Conservation (phyloP, 1,284 basidiomycete species). For the Boletus smithii region DNA sequence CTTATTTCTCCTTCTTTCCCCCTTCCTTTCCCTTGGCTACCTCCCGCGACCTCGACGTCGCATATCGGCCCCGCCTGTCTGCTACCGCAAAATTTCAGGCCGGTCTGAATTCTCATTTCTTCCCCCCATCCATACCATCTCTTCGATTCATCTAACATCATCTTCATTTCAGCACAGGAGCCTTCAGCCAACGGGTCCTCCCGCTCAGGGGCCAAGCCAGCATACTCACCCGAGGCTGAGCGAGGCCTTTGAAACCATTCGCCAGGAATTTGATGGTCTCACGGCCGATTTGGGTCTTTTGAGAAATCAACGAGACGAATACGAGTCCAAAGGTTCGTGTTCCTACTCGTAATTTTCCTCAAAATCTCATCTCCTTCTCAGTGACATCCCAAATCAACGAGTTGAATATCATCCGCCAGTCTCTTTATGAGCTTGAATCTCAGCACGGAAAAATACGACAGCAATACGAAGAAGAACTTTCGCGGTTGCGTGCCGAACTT, state of each 20-base stretch:
- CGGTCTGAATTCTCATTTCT: constrained; percentile 4
- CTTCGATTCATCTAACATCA: constrained; percentile 20
- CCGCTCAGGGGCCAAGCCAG: constrained; percentile 41
- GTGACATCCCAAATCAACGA: constrained; percentile 72
- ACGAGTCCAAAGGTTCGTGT: constrained; percentile 76
- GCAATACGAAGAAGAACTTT: constrained; percentile 74
- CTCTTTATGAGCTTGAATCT: constrained; percentile 75
- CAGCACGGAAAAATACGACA: constrained; percentile 69
- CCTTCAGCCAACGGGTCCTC: constrained; percentile 56
- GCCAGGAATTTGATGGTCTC: constrained; percentile 83
- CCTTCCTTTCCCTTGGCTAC: neutral
- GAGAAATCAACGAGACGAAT: constrained; percentile 84
- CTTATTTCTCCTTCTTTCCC: neutral
- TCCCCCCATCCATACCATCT: neutral
- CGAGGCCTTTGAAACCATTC: constrained; percentile 81
- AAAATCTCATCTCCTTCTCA: constrained; percentile 30
- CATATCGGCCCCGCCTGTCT: constrained; percentile 3
- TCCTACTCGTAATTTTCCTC: neutral
- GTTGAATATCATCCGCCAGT: constrained; percentile 68
- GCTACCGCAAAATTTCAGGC: constrained; percentile 29
- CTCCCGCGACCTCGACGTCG: too few species aligned
- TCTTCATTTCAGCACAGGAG: constrained; percentile 55
- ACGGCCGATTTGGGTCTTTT: constrained; percentile 66
- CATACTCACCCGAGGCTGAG: constrained; percentile 53
- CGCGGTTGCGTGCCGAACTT: constrained; percentile 62